A percentile compares a stretch with the other conserved stretches of the same genome.
Conservation (phyloP, 1,284 basidiomycete species). For the Butyriboletus pseudospeciosus region DNA sequence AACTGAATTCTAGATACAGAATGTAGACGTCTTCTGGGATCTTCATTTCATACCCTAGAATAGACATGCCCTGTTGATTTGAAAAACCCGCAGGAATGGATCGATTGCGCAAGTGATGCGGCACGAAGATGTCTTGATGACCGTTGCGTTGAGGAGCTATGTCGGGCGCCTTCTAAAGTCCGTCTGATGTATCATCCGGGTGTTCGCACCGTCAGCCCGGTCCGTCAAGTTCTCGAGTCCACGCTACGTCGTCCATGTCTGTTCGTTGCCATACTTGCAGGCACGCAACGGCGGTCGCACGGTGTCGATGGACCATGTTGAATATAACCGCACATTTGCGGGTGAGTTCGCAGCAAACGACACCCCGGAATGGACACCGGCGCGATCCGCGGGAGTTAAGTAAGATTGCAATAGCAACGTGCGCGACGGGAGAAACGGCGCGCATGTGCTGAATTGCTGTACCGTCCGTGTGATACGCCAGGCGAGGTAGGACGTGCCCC, state of each 20-base stretch:
- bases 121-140: not conserved
- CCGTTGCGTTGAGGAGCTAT: not conserved
- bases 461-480: no score
- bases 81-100: not conserved
- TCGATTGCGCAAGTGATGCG: not conserved
- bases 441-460: no score
- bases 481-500: not conserved
- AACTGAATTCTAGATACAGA: not conserved
- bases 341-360: not conserved
- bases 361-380: not conserved
- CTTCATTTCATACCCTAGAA: slow-evolving; percentile 2
- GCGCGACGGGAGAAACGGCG: not conserved
- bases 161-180: not conserved
- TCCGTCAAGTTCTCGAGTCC: not conserved
- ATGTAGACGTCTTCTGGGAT: not conserved
- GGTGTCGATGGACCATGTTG: not conserved
- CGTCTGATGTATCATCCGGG: not conserved
- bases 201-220: not conserved
- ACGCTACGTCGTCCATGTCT: not conserved
- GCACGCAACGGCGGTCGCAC: slow-evolving; percentile 6
- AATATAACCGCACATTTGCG: not conserved
- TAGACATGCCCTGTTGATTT: not conserved
- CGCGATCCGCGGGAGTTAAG: not conserved
- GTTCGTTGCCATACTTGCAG: not conserved
- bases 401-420: not conserved